These are phyloP conservation scores for Hemerocallis citrina DNA, from an alignment of 106 monocot species.

Conservation along the genomic window DNA sequence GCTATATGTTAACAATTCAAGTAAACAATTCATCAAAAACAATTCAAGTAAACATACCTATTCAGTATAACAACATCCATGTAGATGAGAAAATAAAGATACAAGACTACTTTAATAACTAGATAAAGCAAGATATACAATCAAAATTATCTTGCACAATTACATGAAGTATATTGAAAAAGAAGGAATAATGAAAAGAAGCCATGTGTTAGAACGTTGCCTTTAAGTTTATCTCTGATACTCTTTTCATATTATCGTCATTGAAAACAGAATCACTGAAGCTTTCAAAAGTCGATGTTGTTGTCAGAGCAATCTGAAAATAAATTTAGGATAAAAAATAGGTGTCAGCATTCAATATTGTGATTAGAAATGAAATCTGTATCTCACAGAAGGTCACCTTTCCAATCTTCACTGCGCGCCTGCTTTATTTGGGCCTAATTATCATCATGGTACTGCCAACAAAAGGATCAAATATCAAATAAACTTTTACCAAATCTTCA, in stretches of 20 bases:
- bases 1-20: too few relatives aligned
- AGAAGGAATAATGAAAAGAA: background rate
- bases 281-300: constrained; percentile 57
- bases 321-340: too few relatives aligned
- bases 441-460: constrained; percentile 81
- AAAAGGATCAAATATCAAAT: constrained; percentile 2
- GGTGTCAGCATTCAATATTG: background rate
- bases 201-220: constrained; percentile 12
- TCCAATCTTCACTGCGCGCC: constrained; percentile 52
- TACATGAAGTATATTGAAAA: background rate
- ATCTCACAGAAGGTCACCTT: constrained; percentile 33
- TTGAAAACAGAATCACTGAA: constrained; percentile 49
- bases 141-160: too few relatives aligned
- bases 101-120: too few relatives aligned
- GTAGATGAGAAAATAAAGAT: too few relatives aligned
- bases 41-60: too few relatives aligned
- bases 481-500: background rate
- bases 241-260: constrained; percentile 43
- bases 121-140: too few relatives aligned
- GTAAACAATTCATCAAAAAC: too few relatives aligned
- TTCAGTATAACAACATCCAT: too few relatives aligned
- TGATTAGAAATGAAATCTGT: background rate
- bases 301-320: constrained; percentile 54
- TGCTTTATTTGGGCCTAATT: constrained; percentile 77
- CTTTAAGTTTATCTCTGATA: constrained; percentile 85